phyloP scores from a whole-genome alignment of 164 flowering plant genomes.

The Aristolochia fimbriata region DNA sequence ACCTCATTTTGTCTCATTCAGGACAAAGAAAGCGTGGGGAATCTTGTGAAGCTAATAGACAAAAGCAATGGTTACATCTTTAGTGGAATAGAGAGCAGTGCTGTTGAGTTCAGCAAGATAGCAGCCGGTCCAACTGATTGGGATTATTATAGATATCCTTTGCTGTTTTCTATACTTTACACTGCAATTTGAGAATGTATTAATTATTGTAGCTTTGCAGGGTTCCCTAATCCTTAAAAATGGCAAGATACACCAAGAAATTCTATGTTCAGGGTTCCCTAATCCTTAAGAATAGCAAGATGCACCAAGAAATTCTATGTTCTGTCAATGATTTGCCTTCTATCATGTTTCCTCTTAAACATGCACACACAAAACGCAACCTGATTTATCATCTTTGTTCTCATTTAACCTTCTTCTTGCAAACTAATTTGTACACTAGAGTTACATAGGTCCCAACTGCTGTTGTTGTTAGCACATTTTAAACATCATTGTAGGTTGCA shows the following conservation, averaged over 20 bases:
- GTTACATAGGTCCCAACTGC: no score
- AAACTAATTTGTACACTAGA: no score
- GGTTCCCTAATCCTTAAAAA: not conserved
- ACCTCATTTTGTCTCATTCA: conserved; percentile 17
- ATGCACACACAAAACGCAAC: not conserved
- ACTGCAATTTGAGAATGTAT: not conserved
- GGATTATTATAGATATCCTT: conserved; percentile 99
- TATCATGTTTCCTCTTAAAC: not conserved
- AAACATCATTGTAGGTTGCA: no score
- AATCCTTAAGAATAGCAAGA: not conserved
- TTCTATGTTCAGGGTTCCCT: not conserved
- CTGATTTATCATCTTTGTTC: not conserved
- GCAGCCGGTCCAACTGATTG: conserved; percentile 75
- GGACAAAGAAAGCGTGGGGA: conserved; percentile 90
- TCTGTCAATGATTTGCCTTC: not conserved
- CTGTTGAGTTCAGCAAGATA: conserved; percentile 86
- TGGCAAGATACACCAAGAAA: not conserved
- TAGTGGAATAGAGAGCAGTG: conserved; percentile 71
- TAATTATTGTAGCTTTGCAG: not conserved
- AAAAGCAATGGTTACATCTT: conserved; percentile 85
- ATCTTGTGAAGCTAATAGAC: conserved; percentile 84
- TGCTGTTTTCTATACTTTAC: not conserved
- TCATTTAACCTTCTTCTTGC: not conserved
- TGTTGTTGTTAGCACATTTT: no score
- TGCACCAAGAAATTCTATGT: not conserved